Base-by-base conservation (phyloP, 768 basidiomycete species). In the Leucosporidium scottii region DNA sequence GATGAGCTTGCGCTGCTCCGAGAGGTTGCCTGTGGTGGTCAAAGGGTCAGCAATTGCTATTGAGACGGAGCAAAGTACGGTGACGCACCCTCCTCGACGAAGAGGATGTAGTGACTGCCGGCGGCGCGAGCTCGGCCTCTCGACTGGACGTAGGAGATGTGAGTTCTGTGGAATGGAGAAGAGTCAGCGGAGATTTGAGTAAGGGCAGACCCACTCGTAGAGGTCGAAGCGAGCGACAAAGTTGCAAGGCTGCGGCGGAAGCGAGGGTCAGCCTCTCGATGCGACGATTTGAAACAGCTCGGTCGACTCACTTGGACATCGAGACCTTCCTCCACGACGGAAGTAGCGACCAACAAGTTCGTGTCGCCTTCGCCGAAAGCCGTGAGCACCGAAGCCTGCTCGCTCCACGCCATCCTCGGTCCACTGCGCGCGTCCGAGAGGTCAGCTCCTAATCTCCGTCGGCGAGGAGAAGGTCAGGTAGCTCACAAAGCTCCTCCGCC, bases 241-340 rank as follows among this genome's bases (percentile, higher is more conserved):
- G 55, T 57, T 57, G 60, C 65, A 62, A n/a, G 65, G 65, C 65
- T 65, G 51, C 39, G 1, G 30, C 8, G 28, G 30, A 23, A 15
- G 34, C 4, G 34, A 10, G 12, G 25, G 28, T 49, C 21, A 51
- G 23, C 6, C 13, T 27, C 9, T 3, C 27, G 1, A 34, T 17
- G 17, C 17, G 34, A 27, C 17, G 2, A 4, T 36, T n/a, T n/a
- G 8, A 31, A 18, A 31, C 9, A 21, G 9, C 13, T 17, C 7
- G 28, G 20, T 20, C 12, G 20, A 36, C 57, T 21, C 49, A 64
- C 63, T 54, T 66, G 65, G 4, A 66, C 61, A 49, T 66, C 60
- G 25, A 66, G 48, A 3, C 65, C 65, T 18, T 66, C 65, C 49
- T 66, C 65, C 20, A 61, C 60, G 25, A 66, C 65, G 15, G 30